phyloP scores from a whole-genome alignment of 345 rosid species.

The Dovyalis caffra region DNA sequence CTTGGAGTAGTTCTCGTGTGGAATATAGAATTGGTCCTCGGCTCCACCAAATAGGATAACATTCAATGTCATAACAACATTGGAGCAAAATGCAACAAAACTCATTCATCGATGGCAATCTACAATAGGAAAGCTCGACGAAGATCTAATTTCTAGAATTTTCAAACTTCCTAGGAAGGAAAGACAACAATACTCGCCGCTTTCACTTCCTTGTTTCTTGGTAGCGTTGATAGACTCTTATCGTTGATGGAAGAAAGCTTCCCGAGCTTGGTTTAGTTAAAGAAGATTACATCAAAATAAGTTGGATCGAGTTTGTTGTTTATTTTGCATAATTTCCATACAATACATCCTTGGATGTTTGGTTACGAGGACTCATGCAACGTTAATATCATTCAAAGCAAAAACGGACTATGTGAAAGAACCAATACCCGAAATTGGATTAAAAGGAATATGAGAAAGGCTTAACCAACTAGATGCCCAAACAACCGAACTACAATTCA shows the following conservation, averaged over 20 bases:
- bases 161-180: neutral
- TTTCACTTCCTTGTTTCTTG: constrained; percentile 14
- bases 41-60: constrained; percentile 5
- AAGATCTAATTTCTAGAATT: constrained; percentile 1
- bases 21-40: constrained; percentile 6
- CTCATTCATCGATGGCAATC: constrained; percentile 21
- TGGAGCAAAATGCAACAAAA: constrained; percentile 13
- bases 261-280: constrained; percentile 8
- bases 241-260: constrained; percentile 3
- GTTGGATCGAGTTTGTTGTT: constrained; percentile 1
- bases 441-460: constrained; percentile 6
- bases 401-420: constrained; percentile 19
- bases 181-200: neutral
- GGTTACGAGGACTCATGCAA: neutral
- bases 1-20: constrained; percentile 14
- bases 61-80: constrained; percentile 8
- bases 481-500: neutral
- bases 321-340: neutral
- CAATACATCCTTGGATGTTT: neutral
- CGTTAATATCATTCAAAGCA: neutral
- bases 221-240: neutral
- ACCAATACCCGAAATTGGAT: constrained; percentile 1
- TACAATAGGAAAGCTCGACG: neutral
- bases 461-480: neutral
- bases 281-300: constrained; percentile 6